Percentiles rank a stretch among this genome's conserved stretches.
phyloP scores from a whole-genome alignment of 106 monocot species.

The Dendrobium huoshanense region DNA sequence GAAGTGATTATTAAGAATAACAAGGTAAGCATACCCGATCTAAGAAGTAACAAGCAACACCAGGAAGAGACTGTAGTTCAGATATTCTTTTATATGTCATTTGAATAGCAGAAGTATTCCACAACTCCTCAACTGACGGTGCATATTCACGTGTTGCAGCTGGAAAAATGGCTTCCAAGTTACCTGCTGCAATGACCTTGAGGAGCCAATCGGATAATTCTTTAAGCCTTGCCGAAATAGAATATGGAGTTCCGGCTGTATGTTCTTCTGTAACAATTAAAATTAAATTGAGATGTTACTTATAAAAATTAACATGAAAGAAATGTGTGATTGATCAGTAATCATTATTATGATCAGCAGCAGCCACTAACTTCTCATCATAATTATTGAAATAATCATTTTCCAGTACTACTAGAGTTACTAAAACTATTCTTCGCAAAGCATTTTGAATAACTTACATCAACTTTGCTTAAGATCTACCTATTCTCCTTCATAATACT shows the following conservation, averaged over 20 bases:
- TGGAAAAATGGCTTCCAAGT: slow-evolving; percentile 73
- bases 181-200: slow-evolving; percentile 55
- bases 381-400: not conserved
- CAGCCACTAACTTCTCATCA: not conserved
- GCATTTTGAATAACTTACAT: not conserved
- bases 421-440: not conserved
- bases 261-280: slow-evolving; percentile 14
- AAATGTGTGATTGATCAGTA: not conserved
- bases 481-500: not conserved
- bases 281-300: not conserved
- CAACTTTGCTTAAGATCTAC: not conserved
- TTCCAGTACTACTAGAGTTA: not conserved
- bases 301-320: not conserved
- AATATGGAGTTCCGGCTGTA: slow-evolving; percentile 34
- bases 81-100: slow-evolving; percentile 57
- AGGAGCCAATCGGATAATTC: slow-evolving; percentile 75
- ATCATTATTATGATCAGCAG: not conserved
- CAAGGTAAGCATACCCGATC: slow-evolving; percentile 42
- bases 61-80: slow-evolving; percentile 57
- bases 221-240: slow-evolving; percentile 57
- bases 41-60: slow-evolving; percentile 66
- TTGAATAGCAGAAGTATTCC: slow-evolving; percentile 86
- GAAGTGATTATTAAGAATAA: slow-evolving; percentile 4
- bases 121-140: slow-evolving; percentile 70
- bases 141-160: slow-evolving; percentile 83